Evolutionary conservation across 1,284 basidiomycete species (phyloP).

Genomic region (Golubevia sp.): DNA sequence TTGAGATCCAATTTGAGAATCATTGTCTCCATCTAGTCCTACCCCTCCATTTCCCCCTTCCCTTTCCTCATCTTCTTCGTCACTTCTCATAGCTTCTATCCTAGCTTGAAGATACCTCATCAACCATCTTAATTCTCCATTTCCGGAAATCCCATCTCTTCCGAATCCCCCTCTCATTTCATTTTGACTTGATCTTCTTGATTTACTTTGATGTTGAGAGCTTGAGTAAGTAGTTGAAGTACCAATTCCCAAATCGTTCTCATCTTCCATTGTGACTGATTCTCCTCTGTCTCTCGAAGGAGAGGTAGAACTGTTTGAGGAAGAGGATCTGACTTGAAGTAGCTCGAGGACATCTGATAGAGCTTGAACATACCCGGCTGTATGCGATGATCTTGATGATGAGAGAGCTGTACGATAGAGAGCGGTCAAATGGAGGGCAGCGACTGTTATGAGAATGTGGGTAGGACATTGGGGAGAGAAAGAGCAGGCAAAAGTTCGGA

Average conservation of each 20-base stretch:
- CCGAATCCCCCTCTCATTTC: too few relatives aligned
- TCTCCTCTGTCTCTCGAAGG: too few relatives aligned
- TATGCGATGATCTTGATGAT: slow-evolving; percentile 17
- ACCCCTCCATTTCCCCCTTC: slow-evolving; percentile 5
- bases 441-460: slow-evolving; percentile 16
- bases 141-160: too few relatives aligned
- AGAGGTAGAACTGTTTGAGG: background rate
- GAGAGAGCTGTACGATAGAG: slow-evolving; percentile 24
- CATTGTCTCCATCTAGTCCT: too few relatives aligned
- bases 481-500: too few relatives aligned
- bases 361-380: slow-evolving; percentile 27
- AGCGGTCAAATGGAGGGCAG: slow-evolving; percentile 23
- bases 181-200: background rate
- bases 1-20: too few relatives aligned
- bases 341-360: slow-evolving; percentile 28
- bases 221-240: background rate
- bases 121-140: slow-evolving; percentile 12
- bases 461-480: too few relatives aligned
- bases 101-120: slow-evolving; percentile 30
- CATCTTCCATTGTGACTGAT: too few relatives aligned
- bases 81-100: slow-evolving; percentile 23
- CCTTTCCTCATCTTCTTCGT: slow-evolving; percentile 17
- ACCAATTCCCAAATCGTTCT: too few relatives aligned
- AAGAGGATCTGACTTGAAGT: slow-evolving; percentile 15
- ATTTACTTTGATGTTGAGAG: too few relatives aligned